Evolutionary conservation across 345 rosid genomes (phyloP).

Genomic region (Carallia brachiata): DNA sequence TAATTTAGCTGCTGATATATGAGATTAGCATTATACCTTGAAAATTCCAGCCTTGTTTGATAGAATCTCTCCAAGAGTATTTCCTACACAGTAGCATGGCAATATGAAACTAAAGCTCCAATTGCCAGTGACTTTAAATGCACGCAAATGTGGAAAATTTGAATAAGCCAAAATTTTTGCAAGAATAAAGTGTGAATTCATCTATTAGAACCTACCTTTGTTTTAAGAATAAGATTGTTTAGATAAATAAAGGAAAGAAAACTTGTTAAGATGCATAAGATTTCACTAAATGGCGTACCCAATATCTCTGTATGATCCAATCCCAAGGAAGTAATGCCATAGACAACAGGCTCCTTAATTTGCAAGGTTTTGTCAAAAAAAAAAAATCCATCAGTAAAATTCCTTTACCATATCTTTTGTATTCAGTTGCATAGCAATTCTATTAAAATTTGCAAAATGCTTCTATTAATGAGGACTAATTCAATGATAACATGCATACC

Average conservation of each 20-base stretch:
- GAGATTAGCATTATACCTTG: conserved; percentile 52
- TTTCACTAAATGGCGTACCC: conserved; percentile 39
- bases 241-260: conserved; percentile 3
- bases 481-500: no score
- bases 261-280: conserved; percentile 1
- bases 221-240: conserved; percentile 1
- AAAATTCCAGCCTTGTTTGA: conserved; percentile 88
- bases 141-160: not conserved
- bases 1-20: conserved; percentile 10
- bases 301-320: conserved; percentile 78
- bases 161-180: not conserved
- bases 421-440: no score
- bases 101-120: conserved; percentile 9
- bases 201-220: not conserved
- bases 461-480: no score
- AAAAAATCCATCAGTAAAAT: conserved; percentile 6
- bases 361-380: conserved; percentile 35
- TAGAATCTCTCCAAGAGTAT: conserved; percentile 71
- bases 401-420: no score
- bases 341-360: conserved; percentile 79
- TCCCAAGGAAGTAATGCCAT: conserved; percentile 83
- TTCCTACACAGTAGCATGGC: conserved; percentile 45
- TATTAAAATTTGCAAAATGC: no score
- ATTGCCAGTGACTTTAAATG: not conserved
- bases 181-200: not conserved